Evolutionary conservation across 495 filamentous ascomycete genomes (phyloP).

Genomic region (Entonaema liquescens): DNA sequence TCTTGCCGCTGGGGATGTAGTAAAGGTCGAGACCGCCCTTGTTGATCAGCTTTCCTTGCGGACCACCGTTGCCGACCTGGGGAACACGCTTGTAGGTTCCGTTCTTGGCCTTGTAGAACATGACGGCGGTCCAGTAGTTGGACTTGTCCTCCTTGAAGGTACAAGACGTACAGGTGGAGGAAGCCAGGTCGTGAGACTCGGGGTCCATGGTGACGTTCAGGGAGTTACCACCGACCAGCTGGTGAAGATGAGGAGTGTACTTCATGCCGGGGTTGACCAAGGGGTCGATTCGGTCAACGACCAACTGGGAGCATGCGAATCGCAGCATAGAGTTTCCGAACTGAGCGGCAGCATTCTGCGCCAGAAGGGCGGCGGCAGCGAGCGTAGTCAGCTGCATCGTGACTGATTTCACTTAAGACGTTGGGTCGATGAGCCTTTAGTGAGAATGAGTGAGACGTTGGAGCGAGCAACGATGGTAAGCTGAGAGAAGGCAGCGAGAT

Average conservation of each 20-base stretch:
- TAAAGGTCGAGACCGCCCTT: slow-evolving; percentile 66
- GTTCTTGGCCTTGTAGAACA: slow-evolving; percentile 76
- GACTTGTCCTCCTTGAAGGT: slow-evolving; percentile 73
- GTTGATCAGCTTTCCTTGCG: slow-evolving; percentile 71
- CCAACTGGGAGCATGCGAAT: slow-evolving; percentile 66
- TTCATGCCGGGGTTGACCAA: slow-evolving; percentile 60
- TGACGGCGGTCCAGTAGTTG: slow-evolving; percentile 81
- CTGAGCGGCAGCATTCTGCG: slow-evolving; percentile 57
- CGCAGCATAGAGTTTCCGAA: slow-evolving; percentile 59
- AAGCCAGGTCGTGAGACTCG: slow-evolving; percentile 57
- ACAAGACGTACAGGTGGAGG: slow-evolving; percentile 77
- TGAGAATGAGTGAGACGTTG: slow-evolving; percentile 9
- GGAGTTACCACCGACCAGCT: slow-evolving; percentile 67
- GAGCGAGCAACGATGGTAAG: slow-evolving; percentile 16
- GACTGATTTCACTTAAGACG: slow-evolving; percentile 36
- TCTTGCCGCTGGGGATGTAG: slow-evolving; percentile 57
- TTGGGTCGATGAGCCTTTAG: slow-evolving; percentile 16
- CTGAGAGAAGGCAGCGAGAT: slow-evolving; percentile 9
- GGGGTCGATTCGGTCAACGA: slow-evolving; percentile 63
- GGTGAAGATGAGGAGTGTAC: slow-evolving; percentile 62
- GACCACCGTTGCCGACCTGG: slow-evolving; percentile 67
- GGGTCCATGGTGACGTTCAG: slow-evolving; percentile 76
- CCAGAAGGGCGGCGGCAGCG: slow-evolving; percentile 58
- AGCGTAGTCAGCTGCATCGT: slow-evolving; percentile 62
- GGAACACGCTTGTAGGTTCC: slow-evolving; percentile 74